These are phyloP conservation scores for Hypoxylon sp. DNA, from an alignment of 2,329 filamentous ascomycete genomes.

Conservation along the genomic window DNA sequence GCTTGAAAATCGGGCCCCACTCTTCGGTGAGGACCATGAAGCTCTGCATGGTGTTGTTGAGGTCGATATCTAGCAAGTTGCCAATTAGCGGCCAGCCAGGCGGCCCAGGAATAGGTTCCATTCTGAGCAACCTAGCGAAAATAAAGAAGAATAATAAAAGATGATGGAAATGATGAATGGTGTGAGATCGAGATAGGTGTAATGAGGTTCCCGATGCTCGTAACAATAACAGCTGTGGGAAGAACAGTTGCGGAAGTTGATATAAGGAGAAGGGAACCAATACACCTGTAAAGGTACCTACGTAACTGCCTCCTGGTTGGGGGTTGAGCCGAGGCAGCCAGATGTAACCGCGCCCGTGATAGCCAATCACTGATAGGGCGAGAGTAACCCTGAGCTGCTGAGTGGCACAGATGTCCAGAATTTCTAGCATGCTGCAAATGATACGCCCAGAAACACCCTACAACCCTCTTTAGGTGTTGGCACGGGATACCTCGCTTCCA, in stretches of 20 bases:
- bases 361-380: not conserved
- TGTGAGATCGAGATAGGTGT: not conserved
- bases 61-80: conserved; percentile 2
- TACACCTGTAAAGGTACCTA: not conserved
- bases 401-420: not conserved
- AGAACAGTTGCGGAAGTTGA: not conserved
- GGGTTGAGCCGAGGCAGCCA: not conserved
- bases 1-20: not conserved
- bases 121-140: not conserved
- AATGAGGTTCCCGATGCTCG: not conserved
- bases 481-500: not conserved
- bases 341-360: not conserved
- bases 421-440: not conserved
- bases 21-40: not conserved
- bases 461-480: not conserved
- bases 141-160: not conserved
- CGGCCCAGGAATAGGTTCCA: conserved; percentile 5
- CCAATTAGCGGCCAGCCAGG: not conserved
- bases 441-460: not conserved
- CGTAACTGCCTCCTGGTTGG: not conserved
- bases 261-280: not conserved
- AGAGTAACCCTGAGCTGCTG: not conserved
- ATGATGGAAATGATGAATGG: not conserved
- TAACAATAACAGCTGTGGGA: not conserved
- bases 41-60: conserved; percentile 4